Evolutionary conservation across 108 stramenopile genomes (phyloP), one percentile per base, ranked within the genome.

Genomic region (Cyclostephanos invisitatus): DNA sequence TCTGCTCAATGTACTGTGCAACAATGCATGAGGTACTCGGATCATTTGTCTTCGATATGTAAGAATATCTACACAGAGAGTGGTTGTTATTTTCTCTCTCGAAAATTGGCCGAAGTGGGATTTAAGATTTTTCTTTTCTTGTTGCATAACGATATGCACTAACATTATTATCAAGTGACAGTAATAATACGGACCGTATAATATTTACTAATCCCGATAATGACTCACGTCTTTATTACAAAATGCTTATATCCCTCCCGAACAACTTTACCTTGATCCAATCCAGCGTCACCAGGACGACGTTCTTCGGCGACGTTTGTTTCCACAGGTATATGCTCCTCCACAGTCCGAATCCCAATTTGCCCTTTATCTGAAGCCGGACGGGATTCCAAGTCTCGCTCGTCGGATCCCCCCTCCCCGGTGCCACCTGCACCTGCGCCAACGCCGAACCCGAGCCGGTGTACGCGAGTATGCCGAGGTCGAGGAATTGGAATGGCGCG

Each of bases 391-490:
- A 78, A 28, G 38, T 63, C 66, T 78, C 77, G 25, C 57, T 72
- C 17, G 59, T 67, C 0, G 70, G 65, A 50, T 50, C 68, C 15
- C 77, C 73, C 5, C 82, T 74, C 53, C 86, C 79, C 5, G 92
- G 92, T 18, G 83, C 82, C 22, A 90, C 71, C 24, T 90, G 75
- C 17, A 93, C 84, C 61, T 93, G 92, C 35, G 90, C 92, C 65
- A 93, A 73, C 5, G 92, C 97, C 11, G 87, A 84, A 5, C 86
- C 93, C 9, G 83, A 89, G 3, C 97, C 96, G 1, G 95, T 95
- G 82, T 98, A 98, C 4, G 97, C 96, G 17, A 98, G 73, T 56
- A 97, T 96, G 17, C 97, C 97, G 15, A 98, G 79, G 74, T 98
- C 96, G 35, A 97, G 78, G 66, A 95, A 98, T 82, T 97, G 96